Percentiles rank a stretch among this genome's conserved stretches.
Evolutionary conservation across 1,284 basidiomycete species (phyloP).

Genomic region (Abortiporus biennis): DNA sequence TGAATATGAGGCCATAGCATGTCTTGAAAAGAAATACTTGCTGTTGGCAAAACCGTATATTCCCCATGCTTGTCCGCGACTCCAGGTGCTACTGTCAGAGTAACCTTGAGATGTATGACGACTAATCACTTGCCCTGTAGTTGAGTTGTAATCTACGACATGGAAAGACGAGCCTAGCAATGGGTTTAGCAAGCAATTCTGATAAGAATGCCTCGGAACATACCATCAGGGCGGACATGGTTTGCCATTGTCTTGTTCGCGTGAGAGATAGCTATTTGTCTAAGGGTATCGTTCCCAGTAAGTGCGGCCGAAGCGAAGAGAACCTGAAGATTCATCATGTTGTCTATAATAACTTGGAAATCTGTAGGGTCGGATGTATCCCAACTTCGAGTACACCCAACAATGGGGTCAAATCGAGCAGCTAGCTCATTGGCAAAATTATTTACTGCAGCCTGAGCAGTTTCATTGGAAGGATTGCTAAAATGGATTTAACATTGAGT

Average conservation of each 20-base stretch:
- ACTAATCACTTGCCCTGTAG: conserved; percentile 50
- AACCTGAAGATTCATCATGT: conserved; percentile 74
- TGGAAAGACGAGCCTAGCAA: conserved; percentile 54
- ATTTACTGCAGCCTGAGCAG: conserved; percentile 30
- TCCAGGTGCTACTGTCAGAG: conserved; percentile 63
- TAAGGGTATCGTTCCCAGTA: conserved; percentile 52
- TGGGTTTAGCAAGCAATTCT: not conserved
- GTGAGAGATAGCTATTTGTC: conserved; percentile 55
- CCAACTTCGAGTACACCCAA: conserved; percentile 49
- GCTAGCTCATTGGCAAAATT: conserved; percentile 34
- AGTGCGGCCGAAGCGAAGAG: conserved; percentile 49
- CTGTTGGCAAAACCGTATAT: conserved; percentile 67
- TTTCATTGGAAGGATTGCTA: conserved; percentile 32
- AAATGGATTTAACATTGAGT: not conserved
- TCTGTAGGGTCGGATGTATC: conserved; percentile 47
- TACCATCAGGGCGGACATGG: conserved; percentile 58
- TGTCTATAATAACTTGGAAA: conserved; percentile 67
- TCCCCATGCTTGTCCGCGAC: conserved; percentile 66
- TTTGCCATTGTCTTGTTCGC: conserved; percentile 63
- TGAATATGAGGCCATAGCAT: conserved; percentile 13
- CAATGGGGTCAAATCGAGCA: conserved; percentile 32
- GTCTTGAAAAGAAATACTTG: conserved; percentile 29
- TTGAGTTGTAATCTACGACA: conserved; percentile 61
- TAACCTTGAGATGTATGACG: conserved; percentile 58
- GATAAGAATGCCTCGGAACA: conserved; percentile 11